These are phyloP conservation scores for Neurospora sp. DNA, from an alignment of 495 filamentous ascomycete genomes.

Conservation along the genomic window DNA sequence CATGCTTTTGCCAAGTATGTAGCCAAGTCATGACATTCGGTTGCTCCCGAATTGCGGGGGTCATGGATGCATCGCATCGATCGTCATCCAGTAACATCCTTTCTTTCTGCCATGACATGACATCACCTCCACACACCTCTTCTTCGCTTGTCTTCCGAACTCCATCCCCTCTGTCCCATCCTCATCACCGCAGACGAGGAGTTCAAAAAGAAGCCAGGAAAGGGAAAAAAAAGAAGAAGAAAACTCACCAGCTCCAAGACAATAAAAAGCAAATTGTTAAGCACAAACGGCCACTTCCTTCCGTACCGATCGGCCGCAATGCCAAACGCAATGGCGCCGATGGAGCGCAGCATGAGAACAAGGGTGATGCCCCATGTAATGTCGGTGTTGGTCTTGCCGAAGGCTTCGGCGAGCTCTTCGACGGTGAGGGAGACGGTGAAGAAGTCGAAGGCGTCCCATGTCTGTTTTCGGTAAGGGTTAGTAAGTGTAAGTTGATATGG, in stretches of 20 bases:
- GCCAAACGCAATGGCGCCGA: constrained; percentile 66
- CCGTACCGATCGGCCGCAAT: constrained; percentile 75
- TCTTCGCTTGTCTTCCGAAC: not conserved
- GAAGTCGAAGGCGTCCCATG: constrained; percentile 87
- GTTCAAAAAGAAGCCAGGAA: not conserved
- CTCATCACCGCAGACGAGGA: too few species aligned
- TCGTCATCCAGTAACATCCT: not conserved
- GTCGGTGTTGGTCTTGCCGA: constrained; percentile 56
- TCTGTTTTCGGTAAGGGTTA: constrained; percentile 24
- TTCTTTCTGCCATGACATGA: not conserved
- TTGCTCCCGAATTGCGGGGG: not conserved
- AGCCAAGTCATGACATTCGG: not conserved
- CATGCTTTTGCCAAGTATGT: not conserved
- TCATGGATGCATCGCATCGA: too few species aligned
- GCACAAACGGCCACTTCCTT: constrained; percentile 78
- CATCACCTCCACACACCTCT: not conserved
- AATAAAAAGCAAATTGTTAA: constrained; percentile 78
- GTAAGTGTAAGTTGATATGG: not conserved
- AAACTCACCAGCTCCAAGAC: constrained; percentile 55
- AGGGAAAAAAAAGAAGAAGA: not conserved
- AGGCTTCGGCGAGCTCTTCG: constrained; percentile 52
- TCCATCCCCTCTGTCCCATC: not conserved
- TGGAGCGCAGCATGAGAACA: constrained; percentile 69
- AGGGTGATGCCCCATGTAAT: constrained; percentile 90
- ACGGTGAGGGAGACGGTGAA: constrained; percentile 80